Evolutionary conservation across 805 yeast genomes (phyloP).

Genomic region (Nakazawaea holstii): DNA sequence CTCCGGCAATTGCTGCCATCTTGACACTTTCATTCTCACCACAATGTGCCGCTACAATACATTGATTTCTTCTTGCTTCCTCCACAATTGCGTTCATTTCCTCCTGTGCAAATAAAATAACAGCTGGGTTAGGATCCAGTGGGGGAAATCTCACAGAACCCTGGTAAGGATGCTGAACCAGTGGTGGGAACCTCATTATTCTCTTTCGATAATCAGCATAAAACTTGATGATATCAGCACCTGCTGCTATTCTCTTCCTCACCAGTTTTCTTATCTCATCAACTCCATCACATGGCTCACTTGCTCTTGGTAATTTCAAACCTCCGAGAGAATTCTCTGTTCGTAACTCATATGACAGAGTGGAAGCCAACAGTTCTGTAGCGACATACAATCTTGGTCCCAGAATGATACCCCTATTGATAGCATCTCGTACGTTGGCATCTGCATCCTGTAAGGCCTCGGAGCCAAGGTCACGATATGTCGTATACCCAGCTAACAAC

Average conservation of each 20-base stretch:
- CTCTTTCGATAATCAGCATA: slow-evolving; percentile 23
- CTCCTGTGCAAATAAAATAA: slow-evolving; percentile 20
- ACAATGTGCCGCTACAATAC: slow-evolving; percentile 25
- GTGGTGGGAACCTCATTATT: slow-evolving; percentile 23
- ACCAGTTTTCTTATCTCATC: slow-evolving; percentile 21
- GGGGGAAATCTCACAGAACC: slow-evolving; percentile 23
- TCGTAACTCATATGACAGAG: slow-evolving; percentile 18
- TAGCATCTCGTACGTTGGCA: slow-evolving; percentile 22
- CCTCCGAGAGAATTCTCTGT: slow-evolving; percentile 22
- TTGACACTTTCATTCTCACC: slow-evolving; percentile 19
- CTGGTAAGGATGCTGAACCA: slow-evolving; percentile 21
- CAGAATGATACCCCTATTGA: slow-evolving; percentile 20
- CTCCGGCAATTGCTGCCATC: slow-evolving; percentile 25
- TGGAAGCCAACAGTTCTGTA: slow-evolving; percentile 20
- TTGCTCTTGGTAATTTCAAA: slow-evolving; percentile 16
- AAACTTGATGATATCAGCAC: slow-evolving; percentile 23
- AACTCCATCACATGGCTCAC: slow-evolving; percentile 23
- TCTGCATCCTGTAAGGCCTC: slow-evolving; percentile 24
- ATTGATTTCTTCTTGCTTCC: slow-evolving; percentile 20
- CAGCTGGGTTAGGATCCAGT: slow-evolving; percentile 22
- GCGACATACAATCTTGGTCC: slow-evolving; percentile 24
- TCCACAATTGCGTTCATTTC: slow-evolving; percentile 22
- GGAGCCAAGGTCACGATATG: slow-evolving; percentile 24
- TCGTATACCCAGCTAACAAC: slow-evolving; percentile 22
- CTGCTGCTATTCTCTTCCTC: slow-evolving; percentile 21